A percentile compares a stretch with the other conserved stretches of the same genome.
Evolutionary conservation across 73 alveolate genomes (phyloP).

Genomic region (Stentor coeruleus): DNA sequence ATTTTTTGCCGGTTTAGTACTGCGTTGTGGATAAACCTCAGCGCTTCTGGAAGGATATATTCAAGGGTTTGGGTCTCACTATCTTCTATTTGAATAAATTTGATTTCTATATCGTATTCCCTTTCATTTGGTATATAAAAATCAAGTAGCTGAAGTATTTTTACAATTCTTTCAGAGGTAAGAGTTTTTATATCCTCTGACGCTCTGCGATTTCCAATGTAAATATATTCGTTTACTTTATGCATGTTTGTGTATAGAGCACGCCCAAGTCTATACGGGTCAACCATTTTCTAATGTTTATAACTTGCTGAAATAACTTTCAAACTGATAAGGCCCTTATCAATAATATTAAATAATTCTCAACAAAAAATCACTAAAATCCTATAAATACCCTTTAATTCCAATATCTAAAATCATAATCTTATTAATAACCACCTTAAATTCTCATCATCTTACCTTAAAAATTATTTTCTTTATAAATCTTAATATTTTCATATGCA

Average conservation of each 20-base stretch:
- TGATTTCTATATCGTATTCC: background rate
- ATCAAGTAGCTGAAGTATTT: background rate
- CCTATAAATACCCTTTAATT: no score
- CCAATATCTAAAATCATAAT: no score
- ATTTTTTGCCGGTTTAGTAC: constrained; percentile 18
- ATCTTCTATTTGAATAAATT: background rate
- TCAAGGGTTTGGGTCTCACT: background rate
- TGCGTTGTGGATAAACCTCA: constrained; percentile 41
- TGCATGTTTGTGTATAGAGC: constrained; percentile 6
- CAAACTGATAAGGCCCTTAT: no score
- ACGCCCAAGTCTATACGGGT: constrained; percentile 9
- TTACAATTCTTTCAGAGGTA: background rate
- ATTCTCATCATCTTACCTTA: no score
- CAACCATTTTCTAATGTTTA: no score
- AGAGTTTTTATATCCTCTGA: background rate
- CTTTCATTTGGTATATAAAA: background rate
- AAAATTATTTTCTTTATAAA: no score
- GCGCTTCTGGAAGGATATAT: background rate
- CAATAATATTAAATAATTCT: no score
- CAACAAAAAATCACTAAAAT: no score
- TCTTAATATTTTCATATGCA: no score
- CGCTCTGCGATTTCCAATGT: constrained; percentile 4
- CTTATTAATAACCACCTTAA: no score
- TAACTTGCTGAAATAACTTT: no score
- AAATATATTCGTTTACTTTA: background rate